phyloP scores from a whole-genome alignment of 2,329 filamentous ascomycete genomes.

The Colletotrichum destructivum region DNA sequence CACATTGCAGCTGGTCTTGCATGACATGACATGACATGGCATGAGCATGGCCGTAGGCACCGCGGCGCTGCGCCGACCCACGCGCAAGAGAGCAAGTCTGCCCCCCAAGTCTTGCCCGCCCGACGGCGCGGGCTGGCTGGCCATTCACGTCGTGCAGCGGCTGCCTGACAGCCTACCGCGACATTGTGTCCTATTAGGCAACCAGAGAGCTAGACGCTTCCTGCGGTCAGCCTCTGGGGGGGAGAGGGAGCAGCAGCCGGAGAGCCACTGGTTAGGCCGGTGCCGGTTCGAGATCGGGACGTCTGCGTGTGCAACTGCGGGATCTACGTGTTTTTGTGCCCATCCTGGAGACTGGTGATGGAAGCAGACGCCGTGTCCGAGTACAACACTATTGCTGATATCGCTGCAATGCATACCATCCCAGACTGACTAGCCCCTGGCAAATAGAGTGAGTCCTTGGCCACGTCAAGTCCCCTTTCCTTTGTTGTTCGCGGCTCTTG shows the following conservation, averaged over 20 bases:
- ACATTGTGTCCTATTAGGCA: not conserved
- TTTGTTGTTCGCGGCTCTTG: no score
- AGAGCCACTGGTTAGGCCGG: not conserved
- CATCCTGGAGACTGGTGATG: no score
- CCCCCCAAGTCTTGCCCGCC: not conserved
- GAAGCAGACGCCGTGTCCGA: no score
- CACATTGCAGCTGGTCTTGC: constrained; percentile 9
- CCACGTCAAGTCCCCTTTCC: no score
- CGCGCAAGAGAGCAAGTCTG: not conserved
- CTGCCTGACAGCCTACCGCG: constrained; percentile 10
- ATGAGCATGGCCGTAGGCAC: not conserved
- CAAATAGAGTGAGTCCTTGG: no score
- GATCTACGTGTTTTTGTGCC: no score
- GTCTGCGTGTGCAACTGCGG: no score
- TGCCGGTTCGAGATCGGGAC: no score
- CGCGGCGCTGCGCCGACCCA: constrained; percentile 4
- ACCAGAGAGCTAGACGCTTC: constrained; percentile 5
- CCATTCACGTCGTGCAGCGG: not conserved
- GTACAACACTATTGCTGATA: no score
- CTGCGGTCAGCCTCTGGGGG: not conserved
- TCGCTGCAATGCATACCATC: no score
- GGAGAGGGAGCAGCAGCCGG: no score
- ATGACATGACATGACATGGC: not conserved
- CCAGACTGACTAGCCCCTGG: no score
- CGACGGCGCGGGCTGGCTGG: not conserved